These are phyloP conservation scores for Kodamaea neixiangensis DNA, from an alignment of 805 yeast species.

Conservation along the genomic window DNA sequence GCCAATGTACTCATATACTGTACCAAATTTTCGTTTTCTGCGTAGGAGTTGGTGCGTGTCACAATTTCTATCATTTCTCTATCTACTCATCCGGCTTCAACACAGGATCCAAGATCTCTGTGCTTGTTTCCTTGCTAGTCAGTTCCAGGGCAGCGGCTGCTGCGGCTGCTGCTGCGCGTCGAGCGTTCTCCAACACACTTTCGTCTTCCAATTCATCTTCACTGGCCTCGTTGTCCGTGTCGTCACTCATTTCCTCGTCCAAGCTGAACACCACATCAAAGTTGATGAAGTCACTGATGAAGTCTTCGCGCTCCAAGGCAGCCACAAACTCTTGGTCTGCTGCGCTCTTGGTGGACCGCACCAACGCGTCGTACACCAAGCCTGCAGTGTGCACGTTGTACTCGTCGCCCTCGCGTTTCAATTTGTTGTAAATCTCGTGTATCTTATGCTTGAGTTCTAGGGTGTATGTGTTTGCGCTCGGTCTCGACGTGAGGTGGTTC, in stretches of 20 bases:
- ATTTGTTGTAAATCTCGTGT: constrained; percentile 15
- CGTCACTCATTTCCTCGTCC: constrained; percentile 13
- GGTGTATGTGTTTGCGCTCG: constrained; percentile 13
- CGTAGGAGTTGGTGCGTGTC: neutral
- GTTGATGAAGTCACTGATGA: constrained; percentile 31
- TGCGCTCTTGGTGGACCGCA: constrained; percentile 8
- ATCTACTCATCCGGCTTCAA: constrained; percentile 19
- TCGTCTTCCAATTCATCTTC: constrained; percentile 13
- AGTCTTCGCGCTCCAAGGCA: constrained; percentile 25
- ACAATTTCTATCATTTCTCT: neutral
- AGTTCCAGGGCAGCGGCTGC: constrained; percentile 2
- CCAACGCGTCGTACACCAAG: constrained; percentile 27
- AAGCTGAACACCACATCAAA: constrained; percentile 21
- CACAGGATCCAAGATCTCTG: constrained; percentile 26
- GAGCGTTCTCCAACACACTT: constrained; percentile 7
- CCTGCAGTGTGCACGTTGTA: constrained; percentile 23
- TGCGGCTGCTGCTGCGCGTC: constrained; percentile 8
- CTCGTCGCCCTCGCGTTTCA: constrained; percentile 17
- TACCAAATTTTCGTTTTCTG: neutral
- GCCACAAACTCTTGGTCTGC: constrained; percentile 22
- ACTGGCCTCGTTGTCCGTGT: constrained; percentile 11
- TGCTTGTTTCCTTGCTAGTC: constrained; percentile 12
- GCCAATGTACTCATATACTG: neutral
- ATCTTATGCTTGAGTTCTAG: constrained; percentile 20
- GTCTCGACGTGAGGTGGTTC: constrained; percentile 20